Percentiles rank a stretch among this genome's conserved stretches.
These are phyloP conservation scores for Mycena citricolor DNA, from an alignment of 1,284 basidiomycete species.

Conservation along the genomic window DNA sequence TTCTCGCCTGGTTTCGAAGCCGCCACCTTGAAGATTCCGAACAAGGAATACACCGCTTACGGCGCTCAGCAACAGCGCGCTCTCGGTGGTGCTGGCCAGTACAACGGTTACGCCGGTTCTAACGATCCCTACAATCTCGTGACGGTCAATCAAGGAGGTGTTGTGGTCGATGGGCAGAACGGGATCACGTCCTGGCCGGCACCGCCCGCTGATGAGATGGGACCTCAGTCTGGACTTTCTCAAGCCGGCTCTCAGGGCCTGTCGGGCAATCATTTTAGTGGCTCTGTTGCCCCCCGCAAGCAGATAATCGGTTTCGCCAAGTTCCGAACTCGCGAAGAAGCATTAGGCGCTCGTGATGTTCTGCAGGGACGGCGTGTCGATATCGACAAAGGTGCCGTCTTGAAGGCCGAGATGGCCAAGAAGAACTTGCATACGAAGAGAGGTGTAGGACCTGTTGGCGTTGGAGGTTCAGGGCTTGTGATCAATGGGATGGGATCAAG, in stretches of 20 bases:
- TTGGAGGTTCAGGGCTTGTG: conserved; percentile 21
- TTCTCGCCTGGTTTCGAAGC: conserved; percentile 96
- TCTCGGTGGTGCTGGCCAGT: conserved; percentile 33
- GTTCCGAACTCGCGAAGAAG: conserved; percentile 87
- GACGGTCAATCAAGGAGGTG: conserved; percentile 74
- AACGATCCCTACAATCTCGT: conserved; percentile 80
- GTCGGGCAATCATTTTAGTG: conserved; percentile 22
- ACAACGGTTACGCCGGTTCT: conserved; percentile 44
- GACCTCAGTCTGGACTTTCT: conserved; percentile 11
- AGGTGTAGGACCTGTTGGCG: conserved; percentile 64
- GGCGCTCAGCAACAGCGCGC: conserved; percentile 34
- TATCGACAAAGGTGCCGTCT: conserved; percentile 88
- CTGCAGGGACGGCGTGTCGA: conserved; percentile 92
- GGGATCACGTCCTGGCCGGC: conserved; percentile 71
- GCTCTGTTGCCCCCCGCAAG: conserved; percentile 68
- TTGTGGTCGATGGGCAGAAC: conserved; percentile 71
- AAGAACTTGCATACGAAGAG: conserved; percentile 97
- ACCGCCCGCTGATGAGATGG: conserved; percentile 30
- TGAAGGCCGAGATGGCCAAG: conserved; percentile 99
- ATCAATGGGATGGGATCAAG: conserved; percentile 24
- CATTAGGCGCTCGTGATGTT: conserved; percentile 84
- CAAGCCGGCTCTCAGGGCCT: conserved; percentile 31
- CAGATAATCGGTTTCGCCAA: conserved; percentile 99
- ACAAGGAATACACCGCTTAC: conserved; percentile 79
- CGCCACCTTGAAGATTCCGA: conserved; percentile 95